Evolutionary conservation across 2,329 filamentous ascomycete genomes (phyloP).

Genomic region (Thielaviopsis musarum): DNA sequence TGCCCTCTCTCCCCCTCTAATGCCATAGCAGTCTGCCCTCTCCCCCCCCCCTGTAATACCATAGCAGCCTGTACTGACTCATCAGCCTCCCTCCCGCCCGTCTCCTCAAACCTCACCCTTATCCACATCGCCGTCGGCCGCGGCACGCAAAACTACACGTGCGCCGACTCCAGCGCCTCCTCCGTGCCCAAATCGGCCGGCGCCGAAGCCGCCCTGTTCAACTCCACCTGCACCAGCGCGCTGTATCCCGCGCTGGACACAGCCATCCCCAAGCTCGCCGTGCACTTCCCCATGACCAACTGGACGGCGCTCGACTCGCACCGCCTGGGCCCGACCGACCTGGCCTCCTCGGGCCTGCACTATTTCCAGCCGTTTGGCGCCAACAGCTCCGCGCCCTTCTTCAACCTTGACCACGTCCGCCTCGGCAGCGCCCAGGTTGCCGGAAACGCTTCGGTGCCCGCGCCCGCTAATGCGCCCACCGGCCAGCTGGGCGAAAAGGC

Average conservation of each 20-base stretch:
- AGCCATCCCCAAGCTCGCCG: conserved; percentile 47
- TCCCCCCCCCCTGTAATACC: background rate
- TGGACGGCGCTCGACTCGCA: conserved; percentile 8
- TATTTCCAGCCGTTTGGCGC: conserved; percentile 42
- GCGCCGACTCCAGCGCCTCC: conserved; percentile 41
- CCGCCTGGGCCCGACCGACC: conserved; percentile 37
- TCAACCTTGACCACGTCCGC: conserved; percentile 50
- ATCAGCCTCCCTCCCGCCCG: conserved; percentile 37
- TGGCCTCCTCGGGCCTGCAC: conserved; percentile 58
- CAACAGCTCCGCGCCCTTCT: conserved; percentile 54
- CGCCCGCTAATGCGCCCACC: conserved; percentile 41
- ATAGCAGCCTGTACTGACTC: background rate
- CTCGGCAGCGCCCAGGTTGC: conserved; percentile 32
- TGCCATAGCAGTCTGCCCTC: too few relatives aligned
- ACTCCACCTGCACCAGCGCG: conserved; percentile 64
- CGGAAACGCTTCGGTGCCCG: conserved; percentile 43
- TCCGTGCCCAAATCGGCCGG: conserved; percentile 49
- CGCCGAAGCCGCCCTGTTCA: conserved; percentile 72
- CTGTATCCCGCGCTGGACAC: conserved; percentile 49
- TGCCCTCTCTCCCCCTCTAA: background rate
- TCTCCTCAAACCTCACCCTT: conserved; percentile 42
- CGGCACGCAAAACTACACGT: conserved; percentile 91
- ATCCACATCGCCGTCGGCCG: conserved; percentile 72
- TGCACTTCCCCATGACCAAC: conserved; percentile 33
- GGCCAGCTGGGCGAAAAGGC: conserved; percentile 50